Evolutionary conservation across 2,329 filamentous ascomycete species (phyloP), one percentile per base, ranked within the genome.

Genomic region (Aspergillus nomiae): DNA sequence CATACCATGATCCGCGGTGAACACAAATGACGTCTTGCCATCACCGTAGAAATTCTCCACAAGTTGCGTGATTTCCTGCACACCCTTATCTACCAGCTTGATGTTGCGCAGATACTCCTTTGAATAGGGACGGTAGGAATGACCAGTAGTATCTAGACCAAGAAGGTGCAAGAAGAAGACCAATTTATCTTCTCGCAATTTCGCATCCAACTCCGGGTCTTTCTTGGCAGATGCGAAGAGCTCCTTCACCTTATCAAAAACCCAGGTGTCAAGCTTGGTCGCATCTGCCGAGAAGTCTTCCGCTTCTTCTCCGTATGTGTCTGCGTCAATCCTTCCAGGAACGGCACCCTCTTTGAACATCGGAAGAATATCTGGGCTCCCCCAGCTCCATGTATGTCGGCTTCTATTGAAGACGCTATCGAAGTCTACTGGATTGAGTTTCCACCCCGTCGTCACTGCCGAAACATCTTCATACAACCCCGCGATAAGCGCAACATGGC

Each of bases 361-460:
- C 60, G 92, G 92, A 68, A 99, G 80, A 72, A 99, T 99, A 78
- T 99, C 95, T 1, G 95, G 95, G 74, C 94, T 97, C 2, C 95
- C 95, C 95, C 95, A 99, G 77, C 94, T 97, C 95, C 95, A 99
- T 9, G 96, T 99, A 80, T 99, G 96, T 53, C 90, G 85, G 75
- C 94, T 98, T 66, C 92, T 88, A 77, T 99, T 99, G 86, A 99
- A 99, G 12, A 99, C 93, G 73, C 94, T 98, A 81, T 99, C 95
- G 73, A 99, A 99, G 75, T 98, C 91, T 73, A 99, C 95, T 0
- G 95, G 95, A 75, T 99, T 99, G 70, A 97, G 82, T 80, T 99
- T 98, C 95, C 95, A 99, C 19, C 95, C 95, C 1, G 96, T 99
- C 34, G 91, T 96, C 24, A 99, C 95, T 2, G 95, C 91, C 38